A percentile compares a stretch with the other conserved stretches of the same genome.
Evolutionary conservation across 306 rosid genomes (phyloP).

Genomic region (Quercus wislizeni): DNA sequence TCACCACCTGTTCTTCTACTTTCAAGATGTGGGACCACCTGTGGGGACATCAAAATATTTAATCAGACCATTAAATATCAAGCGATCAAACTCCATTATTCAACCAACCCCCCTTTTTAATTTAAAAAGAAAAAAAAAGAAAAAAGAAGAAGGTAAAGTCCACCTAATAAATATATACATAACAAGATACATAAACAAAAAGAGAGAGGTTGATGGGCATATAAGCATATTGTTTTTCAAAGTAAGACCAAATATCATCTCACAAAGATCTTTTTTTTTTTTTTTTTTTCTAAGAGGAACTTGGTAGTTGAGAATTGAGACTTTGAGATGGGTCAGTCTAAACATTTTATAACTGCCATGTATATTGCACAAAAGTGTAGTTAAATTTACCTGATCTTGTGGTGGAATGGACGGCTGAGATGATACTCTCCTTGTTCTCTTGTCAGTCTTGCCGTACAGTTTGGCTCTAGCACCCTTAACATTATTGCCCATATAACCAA

Average conservation of each 20-base stretch:
- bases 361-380: too few species aligned
- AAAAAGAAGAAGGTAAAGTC: neutral
- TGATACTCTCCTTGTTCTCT: conserved; percentile 37
- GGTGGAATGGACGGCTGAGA: conserved; percentile 39
- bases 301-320: too few species aligned
- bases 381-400: conserved; percentile 54
- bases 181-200: too few species aligned
- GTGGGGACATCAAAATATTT: conserved; percentile 11
- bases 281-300: too few species aligned
- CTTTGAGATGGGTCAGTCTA: too few species aligned
- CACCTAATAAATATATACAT: neutral
- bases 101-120: neutral
- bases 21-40: conserved; percentile 77
- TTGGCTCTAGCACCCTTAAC: conserved; percentile 9
- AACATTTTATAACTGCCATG: too few species aligned
- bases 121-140: neutral
- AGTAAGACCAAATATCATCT: too few species aligned
- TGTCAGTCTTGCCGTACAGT: conserved; percentile 27
- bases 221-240: too few species aligned
- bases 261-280: neutral
- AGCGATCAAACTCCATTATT: neutral
- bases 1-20: conserved; percentile 20
- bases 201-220: too few species aligned
- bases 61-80: neutral
- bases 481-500: neutral